Conservation (phyloP, 768 basidiomycete species). For the Auriscalpium vulgare region DNA sequence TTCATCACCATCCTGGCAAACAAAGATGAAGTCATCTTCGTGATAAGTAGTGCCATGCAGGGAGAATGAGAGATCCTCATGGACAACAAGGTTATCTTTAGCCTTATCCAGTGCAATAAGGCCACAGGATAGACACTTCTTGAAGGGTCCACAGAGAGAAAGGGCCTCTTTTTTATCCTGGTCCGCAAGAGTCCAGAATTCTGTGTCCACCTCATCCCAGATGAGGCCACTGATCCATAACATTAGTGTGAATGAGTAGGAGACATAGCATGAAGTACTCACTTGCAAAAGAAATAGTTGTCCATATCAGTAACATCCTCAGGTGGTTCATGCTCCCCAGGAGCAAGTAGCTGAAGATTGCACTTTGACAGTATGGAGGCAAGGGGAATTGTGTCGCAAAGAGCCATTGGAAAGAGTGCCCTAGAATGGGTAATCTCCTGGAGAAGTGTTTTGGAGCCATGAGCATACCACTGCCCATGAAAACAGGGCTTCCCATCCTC, state of each 20-base stretch:
- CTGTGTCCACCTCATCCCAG: conserved; percentile 40
- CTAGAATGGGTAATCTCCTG: conserved; percentile 62
- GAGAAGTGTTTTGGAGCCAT: conserved; percentile 57
- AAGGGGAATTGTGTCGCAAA: conserved; percentile 49
- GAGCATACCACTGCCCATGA: conserved; percentile 66
- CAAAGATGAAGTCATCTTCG: conserved; percentile 52
- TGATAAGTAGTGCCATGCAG: conserved; percentile 45
- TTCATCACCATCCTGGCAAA: conserved; percentile 24
- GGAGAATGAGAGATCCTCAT: conserved; percentile 26
- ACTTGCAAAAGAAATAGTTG: conserved; percentile 53
- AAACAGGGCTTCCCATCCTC: conserved; percentile 39
- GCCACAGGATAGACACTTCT: conserved; percentile 5
- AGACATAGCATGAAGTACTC: conserved; percentile 8
- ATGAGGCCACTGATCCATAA: conserved; percentile 30
- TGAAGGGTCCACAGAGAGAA: conserved; percentile 19
- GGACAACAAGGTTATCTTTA: conserved; percentile 16
- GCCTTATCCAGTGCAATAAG: background rate
- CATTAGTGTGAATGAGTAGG: background rate
- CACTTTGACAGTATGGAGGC: conserved; percentile 53
- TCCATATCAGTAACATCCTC: conserved; percentile 35
- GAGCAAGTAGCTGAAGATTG: conserved; percentile 35
- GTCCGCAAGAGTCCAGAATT: conserved; percentile 36
- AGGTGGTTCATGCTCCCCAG: conserved; percentile 37
- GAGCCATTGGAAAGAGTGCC: conserved; percentile 44
- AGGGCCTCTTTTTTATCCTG: conserved; percentile 23